Base-by-base conservation (phyloP, 1,284 basidiomycete genomes). In the Rhodotorula sp. region DNA sequence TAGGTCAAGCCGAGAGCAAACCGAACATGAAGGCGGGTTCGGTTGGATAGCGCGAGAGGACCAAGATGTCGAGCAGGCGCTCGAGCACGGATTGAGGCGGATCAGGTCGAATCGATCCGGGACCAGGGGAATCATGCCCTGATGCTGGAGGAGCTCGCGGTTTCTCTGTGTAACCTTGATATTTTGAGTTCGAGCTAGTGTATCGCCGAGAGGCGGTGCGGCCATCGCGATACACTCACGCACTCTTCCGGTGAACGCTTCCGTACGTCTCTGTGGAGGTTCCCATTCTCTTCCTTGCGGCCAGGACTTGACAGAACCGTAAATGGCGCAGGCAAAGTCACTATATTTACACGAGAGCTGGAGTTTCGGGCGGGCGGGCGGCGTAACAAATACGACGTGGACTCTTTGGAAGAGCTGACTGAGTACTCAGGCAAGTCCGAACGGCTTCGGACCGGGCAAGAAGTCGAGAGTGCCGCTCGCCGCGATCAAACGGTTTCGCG, bases 391-490 rank as follows among this genome's bases (percentile, higher is more conserved):
- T n/a, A 7, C 22, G 20, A 20, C 5, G 6, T 53, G 51, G 33
- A 33, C 33, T 33, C 33, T 33, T 33, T 33, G 33, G 33, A 33
- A 33, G 33, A 37, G 33, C 33, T 37, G 33, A 37, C 33, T 15
- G n/a, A n/a, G 20, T 24, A 18, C 24, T 46, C 30, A 64, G 14
- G 48, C 56, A 10, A 44, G 48, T 6, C 48, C 22, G 48, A 33
- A 33, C 22, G 66, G 60, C 60, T 67, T 61, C 10, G 66, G 30
- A 6, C 66, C 66, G 18, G 59, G 44, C 17, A 67, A 22, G 8
- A 57, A 37, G 29, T 67, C 66, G 46, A 67, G 29, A 24, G 51
- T 53, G 20, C 64, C 66, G 26, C 30, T 33, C n/a, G 59, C 29
- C 22, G 45, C 46, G 54, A 62, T 4, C 22, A 67, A 15, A 33